Base-by-base conservation (phyloP, 2,329 filamentous ascomycete genomes). In the Emergomyces orientalis region DNA sequence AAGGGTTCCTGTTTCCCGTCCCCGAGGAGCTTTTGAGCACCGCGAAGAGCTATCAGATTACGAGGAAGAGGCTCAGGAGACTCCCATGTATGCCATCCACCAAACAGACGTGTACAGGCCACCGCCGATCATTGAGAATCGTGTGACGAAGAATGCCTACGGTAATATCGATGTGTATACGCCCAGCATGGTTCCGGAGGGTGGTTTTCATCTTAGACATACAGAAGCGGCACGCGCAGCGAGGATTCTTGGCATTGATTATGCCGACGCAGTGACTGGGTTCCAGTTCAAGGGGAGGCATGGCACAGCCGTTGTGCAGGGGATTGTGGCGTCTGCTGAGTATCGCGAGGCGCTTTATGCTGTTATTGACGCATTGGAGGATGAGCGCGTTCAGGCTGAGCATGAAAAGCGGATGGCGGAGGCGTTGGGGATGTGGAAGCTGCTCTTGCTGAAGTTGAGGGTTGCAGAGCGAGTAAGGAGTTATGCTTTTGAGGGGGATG, bases 231-330 rank as follows among this genome's bases (percentile, higher is more conserved):
- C 84, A 1, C 83, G 84, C 59, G 93, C 93, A 1, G 91, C 91
- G 0, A 85, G 83, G 63, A 77, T 92, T 1, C 75, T 97, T 0
- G 87, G 87, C 0, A 82, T 97, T 22, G 91, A 97, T 75, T 96
- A 89, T 73, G 90, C 90, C 2, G 90, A 93, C 39, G 94, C 94
- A 0, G 85, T 99, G 5, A 94, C 88, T 0, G 93, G 93, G 0
- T 99, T 97, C 70, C 82, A 88, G 45, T 99, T 97, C 77, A 87
- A 86, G 71, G 91, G 91, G 0, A 85, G 90, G 2, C 87, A 90
- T 62, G 93, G 93, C 19, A 97, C 91, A 2, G 91, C 94, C 1
- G 82, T 97, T 2, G 77, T 94, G 1, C 83, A 85, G 45, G 94
- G 94, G 1, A 83, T 88, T 0, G 86, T 99, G 0, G 85, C 96